Evolutionary conservation across 2,329 filamentous ascomycete genomes (phyloP), one percentile per base, ranked within the genome.

Genomic region (Neonectria magnoliae): DNA sequence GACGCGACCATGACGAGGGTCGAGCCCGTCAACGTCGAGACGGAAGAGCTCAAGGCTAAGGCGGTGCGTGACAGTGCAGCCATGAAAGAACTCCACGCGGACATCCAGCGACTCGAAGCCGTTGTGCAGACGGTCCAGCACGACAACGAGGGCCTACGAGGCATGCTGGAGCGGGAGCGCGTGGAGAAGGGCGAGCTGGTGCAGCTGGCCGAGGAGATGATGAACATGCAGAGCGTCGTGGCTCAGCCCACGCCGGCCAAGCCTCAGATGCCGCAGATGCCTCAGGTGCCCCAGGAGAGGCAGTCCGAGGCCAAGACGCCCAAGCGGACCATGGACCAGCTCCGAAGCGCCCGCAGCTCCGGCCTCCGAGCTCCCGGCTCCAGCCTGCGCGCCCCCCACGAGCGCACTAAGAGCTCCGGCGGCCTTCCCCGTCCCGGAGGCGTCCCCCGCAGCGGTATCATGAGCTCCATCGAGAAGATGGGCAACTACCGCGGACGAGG

Each of bases 401-500:
- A 85, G 69, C 76, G 84, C 57, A 81, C 80, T 48, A 82, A 80
- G 76, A 83, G 82, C 62, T 78, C 44, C 4, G 81, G 80, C 42
- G 83, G 81, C 9, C 72, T 87, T 57, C 82, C 84, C 42, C 79
- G 85, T 65, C 86, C 85, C 14, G 83, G 83, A 67, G 82, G 82
- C 38, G 69, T 81, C 65, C 67, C 79, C 33, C 70, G 92, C 73
- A 93, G 91, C 75, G 89, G 91, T 61, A 91, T 96, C 74, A 90
- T 97, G 90, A 91, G 86, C 72, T 93, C 91, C 18, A 96, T 97
- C 77, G 93, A 97, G 83, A 89, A 90, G 80, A 97, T 97, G 93
- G 93, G 93, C 10, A 90, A 84, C 71, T 83, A 88, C 70, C 78
- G 85, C 14, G 81, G 83, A 9, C 80, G 84, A 45, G 81, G 66